Percentiles rank a stretch among this genome's conserved stretches.
Evolutionary conservation across 75 land plant species (phyloP).

Genomic region (Pinus taeda): DNA sequence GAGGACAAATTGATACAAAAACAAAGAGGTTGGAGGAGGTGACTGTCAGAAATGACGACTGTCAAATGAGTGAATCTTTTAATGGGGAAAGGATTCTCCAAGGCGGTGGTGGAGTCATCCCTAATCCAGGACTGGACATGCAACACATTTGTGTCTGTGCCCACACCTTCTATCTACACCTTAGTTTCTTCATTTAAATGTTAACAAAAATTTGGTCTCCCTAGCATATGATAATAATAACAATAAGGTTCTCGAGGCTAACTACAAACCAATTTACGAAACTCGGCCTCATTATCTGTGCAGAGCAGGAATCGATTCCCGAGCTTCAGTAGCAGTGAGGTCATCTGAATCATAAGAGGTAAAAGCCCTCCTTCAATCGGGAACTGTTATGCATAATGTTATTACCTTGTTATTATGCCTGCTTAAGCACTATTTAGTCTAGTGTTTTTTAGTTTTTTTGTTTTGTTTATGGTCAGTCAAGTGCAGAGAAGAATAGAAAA

Average conservation of each 20-base stretch:
- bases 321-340: neutral
- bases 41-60: neutral
- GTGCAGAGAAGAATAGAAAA: neutral
- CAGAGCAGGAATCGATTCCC: slow-evolving; percentile 1
- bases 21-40: neutral
- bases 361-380: neutral
- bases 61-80: neutral
- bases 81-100: slow-evolving; percentile 1
- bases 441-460: too few species aligned
- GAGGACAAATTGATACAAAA: slow-evolving; percentile 4
- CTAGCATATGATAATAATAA: too few species aligned
- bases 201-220: neutral
- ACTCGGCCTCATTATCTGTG: slow-evolving; percentile 9
- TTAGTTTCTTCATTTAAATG: neutral
- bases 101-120: neutral
- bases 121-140: neutral
- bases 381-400: neutral
- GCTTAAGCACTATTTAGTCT: too few species aligned
- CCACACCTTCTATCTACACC: neutral
- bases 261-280: too few species aligned
- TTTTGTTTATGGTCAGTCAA: too few species aligned
- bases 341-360: slow-evolving; percentile 6
- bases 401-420: too few species aligned
- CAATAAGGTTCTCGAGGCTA: too few species aligned
- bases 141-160: neutral